Conservation (phyloP, 768 basidiomycete species). For the Tylopilus rubrobrunneus region DNA sequence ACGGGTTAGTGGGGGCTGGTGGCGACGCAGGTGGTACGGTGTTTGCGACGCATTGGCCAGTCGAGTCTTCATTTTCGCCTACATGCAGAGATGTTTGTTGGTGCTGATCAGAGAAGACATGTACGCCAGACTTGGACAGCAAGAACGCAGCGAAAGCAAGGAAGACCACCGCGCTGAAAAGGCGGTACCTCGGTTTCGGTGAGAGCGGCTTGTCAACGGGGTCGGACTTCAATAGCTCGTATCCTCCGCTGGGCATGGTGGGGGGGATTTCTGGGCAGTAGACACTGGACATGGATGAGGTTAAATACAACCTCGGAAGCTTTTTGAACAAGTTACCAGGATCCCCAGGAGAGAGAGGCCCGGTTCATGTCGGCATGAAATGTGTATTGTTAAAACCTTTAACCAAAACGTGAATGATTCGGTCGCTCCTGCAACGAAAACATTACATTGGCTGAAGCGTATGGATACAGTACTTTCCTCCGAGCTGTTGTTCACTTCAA, state of each 20-base stretch:
- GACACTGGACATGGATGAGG: background rate
- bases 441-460: too few species aligned
- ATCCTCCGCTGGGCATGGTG: constrained; percentile 19
- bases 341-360: background rate
- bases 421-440: too few species aligned
- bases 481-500: too few species aligned
- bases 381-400: too few species aligned
- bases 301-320: background rate
- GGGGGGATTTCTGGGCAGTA: background rate
- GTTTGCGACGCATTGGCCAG: constrained; percentile 34
- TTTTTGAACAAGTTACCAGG: background rate
- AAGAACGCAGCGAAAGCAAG: constrained; percentile 11
- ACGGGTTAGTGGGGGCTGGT: constrained; percentile 46
- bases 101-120: constrained; percentile 2
- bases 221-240: constrained; percentile 14
- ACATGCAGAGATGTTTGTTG: background rate
- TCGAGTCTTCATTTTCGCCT: constrained; percentile 1
- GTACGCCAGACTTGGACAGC: constrained; percentile 3
- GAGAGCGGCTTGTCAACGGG: background rate
- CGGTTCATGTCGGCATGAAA: background rate
- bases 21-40: constrained; percentile 33
- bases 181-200: constrained; percentile 8
- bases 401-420: too few species aligned
- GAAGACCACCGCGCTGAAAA: constrained; percentile 12
- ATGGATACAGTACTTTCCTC: too few species aligned